Conservation (phyloP, 1,284 basidiomycete genomes). For the Ustilago trichophora region DNA sequence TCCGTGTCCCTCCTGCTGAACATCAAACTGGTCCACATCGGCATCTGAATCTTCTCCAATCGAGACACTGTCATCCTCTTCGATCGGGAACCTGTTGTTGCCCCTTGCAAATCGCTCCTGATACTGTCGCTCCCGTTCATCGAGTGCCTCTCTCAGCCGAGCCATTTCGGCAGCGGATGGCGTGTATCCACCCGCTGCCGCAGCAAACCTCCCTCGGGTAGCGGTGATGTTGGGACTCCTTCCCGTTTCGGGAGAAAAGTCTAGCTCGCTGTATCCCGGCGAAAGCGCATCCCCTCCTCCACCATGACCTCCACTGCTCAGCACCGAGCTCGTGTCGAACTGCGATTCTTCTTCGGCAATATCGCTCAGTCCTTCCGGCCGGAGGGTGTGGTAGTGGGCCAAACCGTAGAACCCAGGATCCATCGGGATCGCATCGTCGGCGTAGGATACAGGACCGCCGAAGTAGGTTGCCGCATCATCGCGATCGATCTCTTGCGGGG, state of each 20-base stretch:
- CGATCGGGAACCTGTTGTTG: slow-evolving; percentile 19
- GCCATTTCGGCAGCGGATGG: slow-evolving; percentile 36
- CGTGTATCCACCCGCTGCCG: slow-evolving; percentile 8
- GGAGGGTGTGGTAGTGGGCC: slow-evolving; percentile 43
- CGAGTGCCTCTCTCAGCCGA: slow-evolving; percentile 35
- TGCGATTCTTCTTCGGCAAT: slow-evolving; percentile 57
- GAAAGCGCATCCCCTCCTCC: slow-evolving; percentile 13
- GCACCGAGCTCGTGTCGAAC: slow-evolving; percentile 32
- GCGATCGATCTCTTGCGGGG: slow-evolving; percentile 22
- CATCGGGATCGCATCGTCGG: slow-evolving; percentile 42
- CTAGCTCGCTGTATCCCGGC: too few relatives aligned
- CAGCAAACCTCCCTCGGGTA: slow-evolving; percentile 9
- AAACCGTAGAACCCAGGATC: slow-evolving; percentile 46
- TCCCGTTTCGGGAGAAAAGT: too few relatives aligned
- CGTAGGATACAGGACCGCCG: slow-evolving; percentile 25
- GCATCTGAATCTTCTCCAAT: slow-evolving; percentile 22
- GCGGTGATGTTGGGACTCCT: too few relatives aligned
- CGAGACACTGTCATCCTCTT: slow-evolving; percentile 21
- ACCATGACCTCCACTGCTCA: slow-evolving; percentile 30
- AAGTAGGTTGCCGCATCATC: slow-evolving; percentile 32
- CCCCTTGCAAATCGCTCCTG: slow-evolving; percentile 18
- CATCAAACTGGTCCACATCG: slow-evolving; percentile 10
- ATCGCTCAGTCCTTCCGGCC: slow-evolving; percentile 53
- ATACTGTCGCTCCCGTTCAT: slow-evolving; percentile 41
- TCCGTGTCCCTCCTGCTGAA: neutral